Evolutionary conservation across 2,329 filamentous ascomycete genomes (phyloP).

Genomic region (Fusarium ambrosium): DNA sequence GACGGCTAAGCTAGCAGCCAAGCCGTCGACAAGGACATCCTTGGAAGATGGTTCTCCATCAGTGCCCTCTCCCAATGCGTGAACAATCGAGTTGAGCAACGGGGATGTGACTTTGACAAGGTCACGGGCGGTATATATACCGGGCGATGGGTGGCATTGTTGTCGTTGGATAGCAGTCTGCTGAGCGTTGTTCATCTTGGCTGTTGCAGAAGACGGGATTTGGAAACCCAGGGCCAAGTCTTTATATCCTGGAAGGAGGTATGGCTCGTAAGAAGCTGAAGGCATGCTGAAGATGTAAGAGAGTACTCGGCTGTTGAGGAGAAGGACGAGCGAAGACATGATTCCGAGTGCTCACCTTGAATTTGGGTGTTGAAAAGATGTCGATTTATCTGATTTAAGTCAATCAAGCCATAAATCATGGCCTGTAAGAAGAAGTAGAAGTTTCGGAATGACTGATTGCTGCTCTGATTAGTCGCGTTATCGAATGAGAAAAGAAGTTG

Average conservation of each 20-base stretch:
- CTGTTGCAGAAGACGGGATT: too few relatives aligned
- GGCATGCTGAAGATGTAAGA: constrained; percentile 4
- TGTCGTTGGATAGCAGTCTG: not conserved
- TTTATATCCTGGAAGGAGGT: not conserved
- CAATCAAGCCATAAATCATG: too few relatives aligned
- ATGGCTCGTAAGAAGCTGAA: not conserved
- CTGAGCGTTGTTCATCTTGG: not conserved
- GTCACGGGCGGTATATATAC: not conserved
- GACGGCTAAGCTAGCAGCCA: not conserved
- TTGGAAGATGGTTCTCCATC: not conserved
- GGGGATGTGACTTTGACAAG: not conserved
- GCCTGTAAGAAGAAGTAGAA: too few relatives aligned
- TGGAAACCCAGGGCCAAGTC: not conserved
- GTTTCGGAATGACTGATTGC: not conserved
- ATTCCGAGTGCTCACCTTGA: not conserved
- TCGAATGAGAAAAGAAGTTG: not conserved
- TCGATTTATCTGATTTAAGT: not conserved
- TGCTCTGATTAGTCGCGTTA: not conserved
- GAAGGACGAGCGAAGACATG: not conserved
- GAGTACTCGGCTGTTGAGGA: not conserved
- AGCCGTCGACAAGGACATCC: not conserved
- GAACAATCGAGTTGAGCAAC: not conserved
- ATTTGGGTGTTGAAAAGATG: not conserved
- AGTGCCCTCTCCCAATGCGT: not conserved
- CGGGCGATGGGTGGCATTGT: not conserved